Evolutionary conservation across 768 basidiomycete genomes (phyloP).

Genomic region (Lactarius sp.): DNA sequence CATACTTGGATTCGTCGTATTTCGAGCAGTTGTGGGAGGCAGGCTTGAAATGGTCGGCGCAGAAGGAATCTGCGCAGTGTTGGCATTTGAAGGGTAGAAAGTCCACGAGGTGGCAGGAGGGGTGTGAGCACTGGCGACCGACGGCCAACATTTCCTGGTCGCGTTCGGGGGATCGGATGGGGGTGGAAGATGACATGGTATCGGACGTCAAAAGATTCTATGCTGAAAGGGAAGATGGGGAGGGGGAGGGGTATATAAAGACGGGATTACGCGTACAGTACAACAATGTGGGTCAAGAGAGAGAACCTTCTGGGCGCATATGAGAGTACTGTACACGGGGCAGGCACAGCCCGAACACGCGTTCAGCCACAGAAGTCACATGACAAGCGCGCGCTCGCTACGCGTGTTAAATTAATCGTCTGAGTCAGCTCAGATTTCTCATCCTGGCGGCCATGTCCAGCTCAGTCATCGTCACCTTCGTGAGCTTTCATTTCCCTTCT

Average conservation of each 20-base stretch:
- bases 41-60: conserved; percentile 75
- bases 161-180: conserved; percentile 32
- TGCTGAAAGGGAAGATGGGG: not conserved
- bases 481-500: conserved; percentile 20
- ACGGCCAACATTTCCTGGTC: conserved; percentile 57
- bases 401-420: too few relatives aligned
- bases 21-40: conserved; percentile 60
- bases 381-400: too few relatives aligned
- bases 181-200: conserved; percentile 30
- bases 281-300: not conserved
- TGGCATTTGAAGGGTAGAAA: conserved; percentile 86
- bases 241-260: not conserved
- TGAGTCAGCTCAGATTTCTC: not conserved
- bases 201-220: not conserved
- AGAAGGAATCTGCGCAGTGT: conserved; percentile 66
- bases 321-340: too few relatives aligned
- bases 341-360: too few relatives aligned
- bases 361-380: too few relatives aligned
- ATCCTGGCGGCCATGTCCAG: conserved; percentile 14
- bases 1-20: conserved; percentile 65
- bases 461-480: conserved; percentile 31
- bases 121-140: conserved; percentile 66
- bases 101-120: conserved; percentile 67
- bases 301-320: not conserved
- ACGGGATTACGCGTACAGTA: conserved; percentile 13